phyloP scores from a whole-genome alignment of 257 asterid species.

The Voacanga thouarsii region DNA sequence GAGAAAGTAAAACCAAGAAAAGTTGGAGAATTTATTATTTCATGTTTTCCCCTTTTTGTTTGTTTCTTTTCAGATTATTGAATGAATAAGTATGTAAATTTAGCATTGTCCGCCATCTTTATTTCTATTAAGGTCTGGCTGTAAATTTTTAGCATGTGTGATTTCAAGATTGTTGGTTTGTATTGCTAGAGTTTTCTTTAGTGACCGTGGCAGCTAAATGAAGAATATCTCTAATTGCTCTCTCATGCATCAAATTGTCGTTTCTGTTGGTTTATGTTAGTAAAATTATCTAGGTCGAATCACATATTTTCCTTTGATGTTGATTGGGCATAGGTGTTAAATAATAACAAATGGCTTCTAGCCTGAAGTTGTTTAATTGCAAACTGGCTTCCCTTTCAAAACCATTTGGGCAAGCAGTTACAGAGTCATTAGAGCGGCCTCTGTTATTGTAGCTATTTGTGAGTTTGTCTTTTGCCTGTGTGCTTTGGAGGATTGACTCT shows the following conservation, averaged over 20 bases:
- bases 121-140: background rate
- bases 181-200: background rate
- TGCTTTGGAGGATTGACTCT: conserved; percentile 8
- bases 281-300: background rate
- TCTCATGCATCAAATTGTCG: background rate
- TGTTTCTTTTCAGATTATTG: background rate
- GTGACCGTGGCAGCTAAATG: background rate
- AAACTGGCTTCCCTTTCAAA: background rate
- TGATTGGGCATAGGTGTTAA: background rate
- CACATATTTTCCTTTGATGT: background rate
- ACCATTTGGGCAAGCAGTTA: background rate
- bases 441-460: background rate
- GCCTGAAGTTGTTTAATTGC: background rate
- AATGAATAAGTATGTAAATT: background rate
- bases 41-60: background rate
- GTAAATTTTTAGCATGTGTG: background rate
- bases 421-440: background rate
- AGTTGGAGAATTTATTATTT: background rate
- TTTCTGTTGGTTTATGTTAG: background rate
- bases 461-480: background rate
- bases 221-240: background rate
- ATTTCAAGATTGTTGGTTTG: background rate
- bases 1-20: background rate
- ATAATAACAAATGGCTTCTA: background rate
- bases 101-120: background rate